Conservation (phyloP, 2,329 filamentous ascomycete genomes). For the Pseudodiploospora longispora region DNA sequence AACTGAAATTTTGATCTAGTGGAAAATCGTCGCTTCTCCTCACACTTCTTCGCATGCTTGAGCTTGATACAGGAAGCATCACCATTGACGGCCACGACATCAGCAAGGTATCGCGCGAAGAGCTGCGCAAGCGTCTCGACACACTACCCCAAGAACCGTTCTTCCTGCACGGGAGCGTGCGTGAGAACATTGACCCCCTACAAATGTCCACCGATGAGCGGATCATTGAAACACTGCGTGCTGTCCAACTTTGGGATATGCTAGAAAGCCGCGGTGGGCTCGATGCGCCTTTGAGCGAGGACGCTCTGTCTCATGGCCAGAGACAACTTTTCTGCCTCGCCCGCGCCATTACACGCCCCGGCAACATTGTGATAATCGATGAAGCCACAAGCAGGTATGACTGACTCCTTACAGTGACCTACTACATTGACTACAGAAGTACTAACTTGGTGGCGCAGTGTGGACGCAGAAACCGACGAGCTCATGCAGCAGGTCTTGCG, state of each 20-base stretch:
- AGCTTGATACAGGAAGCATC: conserved; percentile 33
- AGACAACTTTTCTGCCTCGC: conserved; percentile 35
- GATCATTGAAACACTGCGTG: conserved; percentile 34
- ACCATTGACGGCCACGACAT: conserved; percentile 35
- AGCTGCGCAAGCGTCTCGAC: conserved; percentile 25
- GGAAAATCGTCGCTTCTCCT: conserved; percentile 30
- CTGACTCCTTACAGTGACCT: no score
- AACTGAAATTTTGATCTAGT: conserved; percentile 15
- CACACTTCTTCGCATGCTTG: conserved; percentile 39
- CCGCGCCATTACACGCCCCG: conserved; percentile 17
- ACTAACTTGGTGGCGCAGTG: conserved; percentile 12
- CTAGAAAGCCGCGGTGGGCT: conserved; percentile 32
- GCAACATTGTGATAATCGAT: conserved; percentile 29
- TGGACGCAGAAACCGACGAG: conserved; percentile 25
- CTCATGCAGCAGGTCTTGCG: conserved; percentile 25
- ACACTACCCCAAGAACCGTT: conserved; percentile 44
- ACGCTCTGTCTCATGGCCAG: conserved; percentile 33
- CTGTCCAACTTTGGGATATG: conserved; percentile 34
- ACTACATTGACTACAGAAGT: no score
- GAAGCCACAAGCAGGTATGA: conserved; percentile 26
- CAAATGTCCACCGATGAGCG: conserved; percentile 26
- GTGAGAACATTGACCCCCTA: conserved; percentile 40
- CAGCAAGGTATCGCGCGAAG: conserved; percentile 13
- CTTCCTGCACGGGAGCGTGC: conserved; percentile 38
- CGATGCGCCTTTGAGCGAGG: conserved; percentile 21